Evolutionary conservation across 352 stramenopile genomes (phyloP), one percentile per base, ranked within the genome.

Genomic region (Globisporangium mamillatum): DNA sequence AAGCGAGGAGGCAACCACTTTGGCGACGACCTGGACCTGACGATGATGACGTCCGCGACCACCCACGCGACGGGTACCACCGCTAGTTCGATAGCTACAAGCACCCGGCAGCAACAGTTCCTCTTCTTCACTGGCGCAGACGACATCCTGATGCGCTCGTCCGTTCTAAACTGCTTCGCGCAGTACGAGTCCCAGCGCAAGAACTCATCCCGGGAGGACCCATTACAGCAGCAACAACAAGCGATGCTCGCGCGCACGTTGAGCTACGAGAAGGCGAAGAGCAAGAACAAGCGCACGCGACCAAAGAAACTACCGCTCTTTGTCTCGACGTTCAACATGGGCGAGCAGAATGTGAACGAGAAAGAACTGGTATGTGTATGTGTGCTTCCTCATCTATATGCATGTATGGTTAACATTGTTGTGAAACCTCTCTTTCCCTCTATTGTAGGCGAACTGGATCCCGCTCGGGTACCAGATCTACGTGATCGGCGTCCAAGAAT

Each of bases 281-380:
- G 58, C 60, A 48, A 63, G 53, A 16, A 24, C 32, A 48, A 46
- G 32, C n/a, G 20, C 4, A 34, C 56, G 8, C 68, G 76, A 60
- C 73, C 59, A 16, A 75, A 77, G 70, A 85, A 83, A 27, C 76
- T 92, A 48, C 63, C 74, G 12, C 87, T 95, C 16, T 95, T 93
- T 59, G 71, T 81, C 24, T 93, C 88, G 22, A 94, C 88, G 25
- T 95, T 95, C 70, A 95, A 95, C 65, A 94, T 95, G 88, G 88
- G 84, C 57, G 88, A 95, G 62, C 81, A 89, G 52, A 80, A 90
- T 58, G 76, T 90, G 14, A 73, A 76, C 3, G 81, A 87, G 60
- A 58, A 44, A 4, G 75, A 93, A 36, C 68, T 93, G 64, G 75
- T 88, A 79, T 71, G 18, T 44, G 57, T 70, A 29, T 62, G 20